phyloP scores from a whole-genome alignment of 2,329 filamentous ascomycete genomes.

The Cercospora nicotianae region DNA sequence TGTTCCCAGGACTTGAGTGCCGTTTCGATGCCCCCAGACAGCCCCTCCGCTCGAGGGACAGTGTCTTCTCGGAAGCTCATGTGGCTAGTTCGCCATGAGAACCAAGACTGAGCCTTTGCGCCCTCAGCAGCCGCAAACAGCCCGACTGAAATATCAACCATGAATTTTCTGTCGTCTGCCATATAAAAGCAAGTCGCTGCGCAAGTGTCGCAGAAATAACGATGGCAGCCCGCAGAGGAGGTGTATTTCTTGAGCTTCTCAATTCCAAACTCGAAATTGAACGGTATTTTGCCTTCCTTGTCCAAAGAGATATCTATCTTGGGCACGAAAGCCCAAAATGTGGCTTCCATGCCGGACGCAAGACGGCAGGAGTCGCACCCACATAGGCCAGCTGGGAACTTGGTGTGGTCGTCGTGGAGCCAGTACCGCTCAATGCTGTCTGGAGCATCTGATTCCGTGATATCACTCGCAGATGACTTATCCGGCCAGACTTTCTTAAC shows the following conservation, averaged over 20 bases:
- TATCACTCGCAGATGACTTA: slow-evolving; percentile 40
- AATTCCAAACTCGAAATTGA: slow-evolving; percentile 35
- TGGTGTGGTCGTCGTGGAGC: slow-evolving; percentile 51
- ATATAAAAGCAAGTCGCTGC: slow-evolving; percentile 67
- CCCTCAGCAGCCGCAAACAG: slow-evolving; percentile 52
- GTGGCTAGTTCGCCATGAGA: slow-evolving; percentile 61
- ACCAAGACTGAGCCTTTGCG: slow-evolving; percentile 57
- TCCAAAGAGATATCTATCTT: slow-evolving; percentile 55
- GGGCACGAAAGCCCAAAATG: slow-evolving; percentile 66
- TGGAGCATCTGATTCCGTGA: slow-evolving; percentile 47
- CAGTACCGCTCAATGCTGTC: slow-evolving; percentile 60
- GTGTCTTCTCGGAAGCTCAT: slow-evolving; percentile 62
- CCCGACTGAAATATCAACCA: slow-evolving; percentile 66
- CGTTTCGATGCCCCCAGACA: slow-evolving; percentile 28
- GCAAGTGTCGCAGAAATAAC: slow-evolving; percentile 64
- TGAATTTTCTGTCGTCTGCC: slow-evolving; percentile 51
- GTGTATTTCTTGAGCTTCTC: slow-evolving; percentile 55
- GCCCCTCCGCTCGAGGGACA: slow-evolving; percentile 24
- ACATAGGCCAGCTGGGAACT: slow-evolving; percentile 62
- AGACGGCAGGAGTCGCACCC: slow-evolving; percentile 64
- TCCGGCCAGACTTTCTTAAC: slow-evolving; percentile 56
- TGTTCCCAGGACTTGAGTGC: slow-evolving; percentile 30
- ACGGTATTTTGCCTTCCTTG: slow-evolving; percentile 27
- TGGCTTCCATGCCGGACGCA: slow-evolving; percentile 61
- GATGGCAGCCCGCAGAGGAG: slow-evolving; percentile 55